These are phyloP conservation scores for Xylaria bambusicola DNA, from an alignment of 495 filamentous ascomycete genomes.

Conservation along the genomic window DNA sequence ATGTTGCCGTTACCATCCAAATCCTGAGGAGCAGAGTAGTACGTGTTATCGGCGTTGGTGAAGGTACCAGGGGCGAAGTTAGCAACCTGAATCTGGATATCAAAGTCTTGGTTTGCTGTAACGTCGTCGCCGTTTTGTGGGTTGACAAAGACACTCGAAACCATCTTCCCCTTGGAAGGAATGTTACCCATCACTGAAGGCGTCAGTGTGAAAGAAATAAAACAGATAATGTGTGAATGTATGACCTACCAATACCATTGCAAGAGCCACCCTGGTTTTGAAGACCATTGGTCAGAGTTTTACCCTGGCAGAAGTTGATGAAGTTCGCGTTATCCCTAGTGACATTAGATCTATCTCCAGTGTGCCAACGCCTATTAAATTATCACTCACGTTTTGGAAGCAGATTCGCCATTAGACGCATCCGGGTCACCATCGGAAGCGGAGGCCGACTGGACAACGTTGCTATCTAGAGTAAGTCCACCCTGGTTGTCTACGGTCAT, in stretches of 20 bases:
- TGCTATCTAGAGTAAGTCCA: conserved; percentile 40
- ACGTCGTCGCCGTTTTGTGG: conserved; percentile 55
- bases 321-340: conserved; percentile 59
- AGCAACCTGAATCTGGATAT: conserved; percentile 57
- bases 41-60: conserved; percentile 63
- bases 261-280: conserved; percentile 68
- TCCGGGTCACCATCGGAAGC: conserved; percentile 37
- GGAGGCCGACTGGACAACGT: conserved; percentile 54
- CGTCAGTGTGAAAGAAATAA: conserved; percentile 31
- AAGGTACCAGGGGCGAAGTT: conserved; percentile 68
- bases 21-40: conserved; percentile 69
- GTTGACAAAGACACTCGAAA: conserved; percentile 63
- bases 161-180: conserved; percentile 62
- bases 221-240: background rate
- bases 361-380: conserved; percentile 16
- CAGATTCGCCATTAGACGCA: conserved; percentile 51
- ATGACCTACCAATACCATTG: conserved; percentile 67
- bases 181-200: conserved; percentile 69
- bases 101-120: conserved; percentile 53
- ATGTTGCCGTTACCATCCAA: conserved; percentile 56
- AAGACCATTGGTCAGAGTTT: conserved; percentile 69
- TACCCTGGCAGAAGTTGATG: conserved; percentile 68
- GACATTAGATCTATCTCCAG: conserved; percentile 15
- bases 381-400: conserved; percentile 55
- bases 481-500: conserved; percentile 8